Conservation (phyloP, 352 stramenopile species). For the Globisporangium rhizosaccharum region DNA sequence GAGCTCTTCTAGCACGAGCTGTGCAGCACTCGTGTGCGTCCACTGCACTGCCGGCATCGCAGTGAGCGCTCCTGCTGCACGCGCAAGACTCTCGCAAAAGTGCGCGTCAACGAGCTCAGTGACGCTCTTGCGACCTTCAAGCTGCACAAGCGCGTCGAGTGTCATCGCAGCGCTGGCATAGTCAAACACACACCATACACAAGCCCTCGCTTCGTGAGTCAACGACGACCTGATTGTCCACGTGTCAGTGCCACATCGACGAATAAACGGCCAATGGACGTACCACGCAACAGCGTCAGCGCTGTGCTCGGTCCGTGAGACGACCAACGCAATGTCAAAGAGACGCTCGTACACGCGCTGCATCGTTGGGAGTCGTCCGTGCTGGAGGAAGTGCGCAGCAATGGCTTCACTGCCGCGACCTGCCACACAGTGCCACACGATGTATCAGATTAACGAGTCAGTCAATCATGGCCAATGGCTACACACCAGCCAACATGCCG, state of each 20-base stretch:
- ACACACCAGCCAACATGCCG: background rate
- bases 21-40: constrained; percentile 19
- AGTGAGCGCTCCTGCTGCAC: constrained; percentile 14
- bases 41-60: constrained; percentile 31
- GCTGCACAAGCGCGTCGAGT: constrained; percentile 20
- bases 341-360: constrained; percentile 33
- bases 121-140: constrained; percentile 17
- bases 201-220: background rate
- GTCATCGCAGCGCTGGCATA: constrained; percentile 18
- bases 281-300: constrained; percentile 9
- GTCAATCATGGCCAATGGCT: background rate
- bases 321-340: constrained; percentile 35
- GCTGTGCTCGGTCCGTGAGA: constrained; percentile 11
- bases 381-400: constrained; percentile 49
- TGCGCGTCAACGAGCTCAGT: constrained; percentile 28
- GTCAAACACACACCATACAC: background rate
- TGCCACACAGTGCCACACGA: constrained; percentile 7
- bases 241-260: background rate
- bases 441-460: background rate
- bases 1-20: constrained; percentile 23
- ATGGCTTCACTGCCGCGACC: constrained; percentile 38
- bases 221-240: background rate
- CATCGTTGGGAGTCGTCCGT: constrained; percentile 37
- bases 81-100: constrained; percentile 20
- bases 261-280: background rate